phyloP scores from a whole-genome alignment of 2,329 filamentous ascomycete genomes.

The Ceratocystis cacaofunesta region DNA sequence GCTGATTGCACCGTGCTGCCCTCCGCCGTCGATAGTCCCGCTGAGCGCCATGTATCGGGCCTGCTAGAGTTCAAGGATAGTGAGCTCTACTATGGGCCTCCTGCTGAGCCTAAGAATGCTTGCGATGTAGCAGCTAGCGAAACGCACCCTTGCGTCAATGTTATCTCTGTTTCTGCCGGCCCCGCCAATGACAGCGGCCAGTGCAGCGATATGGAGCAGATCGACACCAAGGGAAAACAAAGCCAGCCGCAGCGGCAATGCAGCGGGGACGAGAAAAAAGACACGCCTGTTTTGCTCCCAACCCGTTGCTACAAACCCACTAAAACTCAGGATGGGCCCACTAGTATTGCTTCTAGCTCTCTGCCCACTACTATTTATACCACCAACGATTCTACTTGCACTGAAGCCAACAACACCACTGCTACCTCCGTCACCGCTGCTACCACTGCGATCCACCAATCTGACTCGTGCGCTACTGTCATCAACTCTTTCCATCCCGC shows the following conservation, averaged over 20 bases:
- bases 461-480: background rate
- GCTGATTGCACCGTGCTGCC: background rate
- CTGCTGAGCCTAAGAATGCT: background rate
- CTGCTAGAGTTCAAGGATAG: background rate
- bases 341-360: background rate
- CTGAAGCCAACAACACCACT: background rate
- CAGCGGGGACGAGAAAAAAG: background rate
- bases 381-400: background rate
- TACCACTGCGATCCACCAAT: background rate
- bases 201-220: background rate
- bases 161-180: background rate
- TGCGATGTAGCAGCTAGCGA: background rate
- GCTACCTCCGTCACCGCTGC: background rate
- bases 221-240: background rate
- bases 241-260: background rate
- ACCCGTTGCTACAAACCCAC: background rate
- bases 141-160: background rate
- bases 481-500: background rate
- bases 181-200: background rate
- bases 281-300: background rate
- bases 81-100: background rate
- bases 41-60: background rate
- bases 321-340: background rate
- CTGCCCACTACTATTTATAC: background rate
- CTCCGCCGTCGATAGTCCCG: background rate